phyloP scores from a whole-genome alignment of 208 protist species.

The Porcisia hertigi region DNA sequence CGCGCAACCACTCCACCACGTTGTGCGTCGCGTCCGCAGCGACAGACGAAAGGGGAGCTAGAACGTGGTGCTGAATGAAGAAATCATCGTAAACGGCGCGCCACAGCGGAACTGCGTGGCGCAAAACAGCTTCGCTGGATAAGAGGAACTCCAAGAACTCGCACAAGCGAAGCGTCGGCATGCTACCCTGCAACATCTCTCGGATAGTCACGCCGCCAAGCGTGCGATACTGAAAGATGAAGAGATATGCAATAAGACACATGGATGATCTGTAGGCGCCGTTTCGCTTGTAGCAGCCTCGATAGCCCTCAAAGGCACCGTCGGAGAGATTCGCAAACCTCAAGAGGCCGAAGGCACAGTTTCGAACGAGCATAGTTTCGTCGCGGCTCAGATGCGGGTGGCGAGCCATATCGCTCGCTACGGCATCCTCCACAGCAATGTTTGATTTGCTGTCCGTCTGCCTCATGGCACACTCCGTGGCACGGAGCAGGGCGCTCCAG shows the following conservation, averaged over 20 bases:
- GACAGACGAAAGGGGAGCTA: conserved; percentile 31
- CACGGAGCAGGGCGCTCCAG: conserved; percentile 55
- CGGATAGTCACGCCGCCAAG: conserved; percentile 52
- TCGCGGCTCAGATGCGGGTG: conserved; percentile 22
- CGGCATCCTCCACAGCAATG: conserved; percentile 43
- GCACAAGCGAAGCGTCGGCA: conserved; percentile 43
- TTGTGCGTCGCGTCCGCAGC: conserved; percentile 28
- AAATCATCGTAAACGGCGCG: conserved; percentile 49
- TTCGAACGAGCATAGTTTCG: conserved; percentile 46
- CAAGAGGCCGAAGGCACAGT: conserved; percentile 48
- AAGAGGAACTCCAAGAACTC: conserved; percentile 73
- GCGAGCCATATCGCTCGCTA: conserved; percentile 35
- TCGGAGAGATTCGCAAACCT: conserved; percentile 70
- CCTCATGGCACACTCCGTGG: conserved; percentile 33
- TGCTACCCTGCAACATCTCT: conserved; percentile 51
- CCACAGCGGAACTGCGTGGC: conserved; percentile 51
- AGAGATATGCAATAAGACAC: conserved; percentile 74
- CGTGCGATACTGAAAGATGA: conserved; percentile 64
- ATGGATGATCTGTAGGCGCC: conserved; percentile 45
- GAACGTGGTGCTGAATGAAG: conserved; percentile 50
- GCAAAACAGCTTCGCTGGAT: conserved; percentile 27
- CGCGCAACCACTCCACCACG: conserved; percentile 19
- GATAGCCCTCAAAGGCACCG: conserved; percentile 75
- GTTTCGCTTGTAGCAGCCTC: conserved; percentile 64
- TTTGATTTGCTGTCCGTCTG: conserved; percentile 12